Evolutionary conservation across 371 early-diverging fungal genomes (phyloP).

Genomic region (Lichtheimia hyalospora): DNA sequence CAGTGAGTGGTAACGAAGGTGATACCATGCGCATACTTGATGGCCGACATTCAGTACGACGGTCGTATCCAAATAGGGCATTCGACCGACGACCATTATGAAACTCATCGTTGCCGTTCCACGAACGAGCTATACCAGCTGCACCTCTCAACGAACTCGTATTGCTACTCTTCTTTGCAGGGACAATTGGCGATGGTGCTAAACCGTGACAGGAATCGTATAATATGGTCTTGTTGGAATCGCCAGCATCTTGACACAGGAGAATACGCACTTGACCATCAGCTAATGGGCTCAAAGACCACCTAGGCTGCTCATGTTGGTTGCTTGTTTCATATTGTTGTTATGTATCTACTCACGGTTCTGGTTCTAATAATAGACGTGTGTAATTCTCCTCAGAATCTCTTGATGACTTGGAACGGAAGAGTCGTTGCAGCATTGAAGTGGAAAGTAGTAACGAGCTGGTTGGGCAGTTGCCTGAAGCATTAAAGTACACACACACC

Average conservation of each 20-base stretch:
- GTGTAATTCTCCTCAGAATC: constrained; percentile 35
- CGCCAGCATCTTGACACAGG: constrained; percentile 45
- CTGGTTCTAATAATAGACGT: constrained; percentile 35
- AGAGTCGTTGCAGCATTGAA: constrained; percentile 43
- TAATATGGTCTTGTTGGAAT: constrained; percentile 41
- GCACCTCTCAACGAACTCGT: constrained; percentile 9
- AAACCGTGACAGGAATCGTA: constrained; percentile 38
- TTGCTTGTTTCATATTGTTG: neutral
- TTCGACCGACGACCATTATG: neutral
- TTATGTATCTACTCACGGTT: constrained; percentile 28
- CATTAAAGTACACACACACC: no score
- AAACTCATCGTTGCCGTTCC: constrained; percentile 8
- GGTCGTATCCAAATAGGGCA: constrained; percentile 11
- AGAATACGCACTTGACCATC: constrained; percentile 38
- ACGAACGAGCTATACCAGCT: constrained; percentile 13
- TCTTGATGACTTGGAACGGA: constrained; percentile 36
- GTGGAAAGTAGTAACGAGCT: neutral
- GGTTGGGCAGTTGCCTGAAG: no score
- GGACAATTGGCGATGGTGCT: constrained; percentile 8
- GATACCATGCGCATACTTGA: constrained; percentile 29
- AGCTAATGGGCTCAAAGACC: constrained; percentile 26
- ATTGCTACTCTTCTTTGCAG: constrained; percentile 17
- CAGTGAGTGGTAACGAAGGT: constrained; percentile 26
- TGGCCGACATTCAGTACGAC: constrained; percentile 29
- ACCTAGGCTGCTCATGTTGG: constrained; percentile 20